Conservation (phyloP, 177 flowering plant species). For the Tripterygium wilfordii region DNA sequence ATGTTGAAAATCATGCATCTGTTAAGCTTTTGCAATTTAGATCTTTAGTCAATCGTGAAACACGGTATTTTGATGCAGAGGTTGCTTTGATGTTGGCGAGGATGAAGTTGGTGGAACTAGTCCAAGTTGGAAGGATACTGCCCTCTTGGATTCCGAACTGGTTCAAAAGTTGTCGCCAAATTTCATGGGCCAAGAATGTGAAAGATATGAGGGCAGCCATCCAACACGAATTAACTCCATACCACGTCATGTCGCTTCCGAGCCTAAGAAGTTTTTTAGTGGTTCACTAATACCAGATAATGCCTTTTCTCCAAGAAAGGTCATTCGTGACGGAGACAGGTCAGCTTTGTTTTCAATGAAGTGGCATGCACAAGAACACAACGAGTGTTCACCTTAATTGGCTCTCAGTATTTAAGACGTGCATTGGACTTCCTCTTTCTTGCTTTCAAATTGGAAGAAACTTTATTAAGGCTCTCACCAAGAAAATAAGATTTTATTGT, state of each 20-base stretch:
- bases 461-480: no score
- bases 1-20: no score
- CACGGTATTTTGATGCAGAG: conserved; percentile 42
- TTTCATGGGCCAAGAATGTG: conserved; percentile 29
- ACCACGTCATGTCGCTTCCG: conserved; percentile 31
- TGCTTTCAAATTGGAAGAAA: no score
- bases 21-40: no score
- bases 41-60: no score
- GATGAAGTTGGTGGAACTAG: conserved; percentile 47
- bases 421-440: no score
- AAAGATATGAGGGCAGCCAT: conserved; percentile 35
- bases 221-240: conserved; percentile 31
- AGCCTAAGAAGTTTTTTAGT: conserved; percentile 42
- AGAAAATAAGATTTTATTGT: no score
- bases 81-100: conserved; percentile 80
- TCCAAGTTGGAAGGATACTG: conserved; percentile 34
- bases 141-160: conserved; percentile 26
- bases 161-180: conserved; percentile 19
- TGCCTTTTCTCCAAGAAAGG: conserved; percentile 41
- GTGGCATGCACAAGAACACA: no score
- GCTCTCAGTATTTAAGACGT: no score
- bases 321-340: conserved; percentile 58
- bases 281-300: conserved; percentile 65
- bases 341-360: conserved; percentile 13
- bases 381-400: no score